Evolutionary conservation across 257 asterid species (phyloP).

Genomic region (Rhazya stricta): DNA sequence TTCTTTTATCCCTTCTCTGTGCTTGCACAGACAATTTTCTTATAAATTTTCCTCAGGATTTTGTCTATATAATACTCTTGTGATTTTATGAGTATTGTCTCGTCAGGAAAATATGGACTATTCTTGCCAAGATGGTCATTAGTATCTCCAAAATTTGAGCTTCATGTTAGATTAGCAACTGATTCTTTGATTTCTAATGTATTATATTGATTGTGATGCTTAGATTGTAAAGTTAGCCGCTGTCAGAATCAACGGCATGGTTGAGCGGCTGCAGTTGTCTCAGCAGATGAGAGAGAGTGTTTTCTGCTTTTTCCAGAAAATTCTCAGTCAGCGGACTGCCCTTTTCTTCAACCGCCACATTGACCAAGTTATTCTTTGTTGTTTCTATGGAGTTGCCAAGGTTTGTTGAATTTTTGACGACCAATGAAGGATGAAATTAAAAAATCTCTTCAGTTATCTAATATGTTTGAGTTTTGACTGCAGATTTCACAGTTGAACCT

Average conservation of each 20-base stretch:
- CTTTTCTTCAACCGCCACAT: constrained; percentile 86
- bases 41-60: not conserved
- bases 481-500: constrained; percentile 65
- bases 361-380: constrained; percentile 94
- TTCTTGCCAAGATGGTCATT: not conserved
- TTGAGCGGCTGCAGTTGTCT: constrained; percentile 86
- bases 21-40: not conserved
- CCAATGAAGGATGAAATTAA: constrained; percentile 9
- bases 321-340: constrained; percentile 64
- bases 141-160: not conserved
- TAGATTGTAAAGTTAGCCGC: constrained; percentile 94
- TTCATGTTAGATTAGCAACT: not conserved
- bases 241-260: constrained; percentile 96
- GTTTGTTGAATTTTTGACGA: constrained; percentile 25
- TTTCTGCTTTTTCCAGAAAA: constrained; percentile 84
- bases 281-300: constrained; percentile 78
- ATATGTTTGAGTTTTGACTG: constrained; percentile 21
- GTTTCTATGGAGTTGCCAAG: constrained; percentile 98
- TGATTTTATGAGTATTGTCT: not conserved
- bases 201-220: not conserved
- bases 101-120: not conserved
- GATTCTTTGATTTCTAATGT: not conserved
- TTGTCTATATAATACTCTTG: not conserved
- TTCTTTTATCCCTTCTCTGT: not conserved
- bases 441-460: constrained; percentile 11